Conservation (phyloP, 108 stramenopile genomes). For the Hondaea fermentalgiana region DNA sequence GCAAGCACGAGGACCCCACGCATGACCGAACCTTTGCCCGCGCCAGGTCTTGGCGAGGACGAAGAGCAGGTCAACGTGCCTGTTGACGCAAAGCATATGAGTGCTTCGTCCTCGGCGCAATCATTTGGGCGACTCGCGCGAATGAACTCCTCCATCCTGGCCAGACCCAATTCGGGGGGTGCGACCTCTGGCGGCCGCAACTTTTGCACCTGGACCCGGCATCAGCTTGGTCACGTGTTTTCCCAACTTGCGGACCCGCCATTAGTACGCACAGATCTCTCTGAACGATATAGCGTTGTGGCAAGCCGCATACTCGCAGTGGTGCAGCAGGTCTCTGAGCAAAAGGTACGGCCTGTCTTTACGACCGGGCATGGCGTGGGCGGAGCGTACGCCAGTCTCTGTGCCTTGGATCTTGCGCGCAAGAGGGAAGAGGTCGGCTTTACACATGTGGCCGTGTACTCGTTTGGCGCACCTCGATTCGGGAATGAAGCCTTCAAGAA, state of each 20-base stretch:
- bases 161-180: background rate
- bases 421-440: background rate
- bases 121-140: background rate
- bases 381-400: background rate
- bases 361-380: background rate
- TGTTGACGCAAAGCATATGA: no score
- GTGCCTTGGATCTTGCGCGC: background rate
- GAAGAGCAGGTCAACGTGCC: no score
- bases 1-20: background rate
- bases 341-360: background rate
- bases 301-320: background rate
- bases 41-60: no score
- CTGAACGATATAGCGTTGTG: background rate
- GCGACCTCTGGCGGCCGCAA: background rate
- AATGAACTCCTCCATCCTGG: background rate
- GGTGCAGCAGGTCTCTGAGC: background rate
- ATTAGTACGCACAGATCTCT: background rate
- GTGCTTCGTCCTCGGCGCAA: background rate
- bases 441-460: background rate
- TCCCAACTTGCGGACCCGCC: background rate
- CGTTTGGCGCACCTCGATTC: background rate
- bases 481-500: background rate
- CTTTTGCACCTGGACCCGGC: background rate
- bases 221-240: background rate
- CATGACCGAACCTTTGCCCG: background rate